Conservation (phyloP, 2,329 filamentous ascomycete genomes). For the Clarireedia paspali region DNA sequence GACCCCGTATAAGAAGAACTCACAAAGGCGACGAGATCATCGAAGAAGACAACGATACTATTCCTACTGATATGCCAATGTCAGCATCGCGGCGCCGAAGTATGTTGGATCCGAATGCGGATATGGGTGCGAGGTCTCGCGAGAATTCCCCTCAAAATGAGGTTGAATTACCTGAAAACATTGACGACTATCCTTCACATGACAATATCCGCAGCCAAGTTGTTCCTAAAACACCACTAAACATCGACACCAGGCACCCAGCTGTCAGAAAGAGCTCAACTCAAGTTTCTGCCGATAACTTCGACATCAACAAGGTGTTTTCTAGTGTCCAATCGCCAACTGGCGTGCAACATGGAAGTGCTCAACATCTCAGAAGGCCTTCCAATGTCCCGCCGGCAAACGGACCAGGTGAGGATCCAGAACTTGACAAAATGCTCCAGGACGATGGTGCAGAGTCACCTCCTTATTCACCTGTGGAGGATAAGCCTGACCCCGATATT, state of each 20-base stretch:
- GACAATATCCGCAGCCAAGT: slow-evolving; percentile 22
- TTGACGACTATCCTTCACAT: slow-evolving; percentile 23
- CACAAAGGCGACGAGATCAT: slow-evolving; percentile 94
- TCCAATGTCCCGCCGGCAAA: slow-evolving; percentile 32
- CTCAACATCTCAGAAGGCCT: slow-evolving; percentile 34
- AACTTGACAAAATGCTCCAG: slow-evolving; percentile 82
- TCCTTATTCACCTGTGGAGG: slow-evolving; percentile 75
- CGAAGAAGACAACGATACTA: slow-evolving; percentile 57
- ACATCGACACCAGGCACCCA: slow-evolving; percentile 25
- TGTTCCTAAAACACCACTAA: slow-evolving; percentile 24
- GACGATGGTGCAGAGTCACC: slow-evolving; percentile 68
- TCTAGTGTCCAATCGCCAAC: slow-evolving; percentile 73
- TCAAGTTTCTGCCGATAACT: slow-evolving; percentile 35
- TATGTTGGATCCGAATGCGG: slow-evolving; percentile 31
- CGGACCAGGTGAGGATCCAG: slow-evolving; percentile 68
- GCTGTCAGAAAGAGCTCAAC: slow-evolving; percentile 20
- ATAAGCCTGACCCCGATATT: slow-evolving; percentile 59
- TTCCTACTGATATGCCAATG: slow-evolving; percentile 27
- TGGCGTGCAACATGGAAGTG: slow-evolving; percentile 35
- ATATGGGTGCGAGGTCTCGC: slow-evolving; percentile 28
- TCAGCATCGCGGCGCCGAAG: slow-evolving; percentile 31
- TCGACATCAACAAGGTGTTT: slow-evolving; percentile 82
- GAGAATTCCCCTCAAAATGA: slow-evolving; percentile 31
- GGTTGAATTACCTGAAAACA: slow-evolving; percentile 27
- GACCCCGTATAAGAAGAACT: slow-evolving; percentile 74